Conservation (phyloP, 352 stramenopile genomes). For the Phytophthora cryptogea region DNA sequence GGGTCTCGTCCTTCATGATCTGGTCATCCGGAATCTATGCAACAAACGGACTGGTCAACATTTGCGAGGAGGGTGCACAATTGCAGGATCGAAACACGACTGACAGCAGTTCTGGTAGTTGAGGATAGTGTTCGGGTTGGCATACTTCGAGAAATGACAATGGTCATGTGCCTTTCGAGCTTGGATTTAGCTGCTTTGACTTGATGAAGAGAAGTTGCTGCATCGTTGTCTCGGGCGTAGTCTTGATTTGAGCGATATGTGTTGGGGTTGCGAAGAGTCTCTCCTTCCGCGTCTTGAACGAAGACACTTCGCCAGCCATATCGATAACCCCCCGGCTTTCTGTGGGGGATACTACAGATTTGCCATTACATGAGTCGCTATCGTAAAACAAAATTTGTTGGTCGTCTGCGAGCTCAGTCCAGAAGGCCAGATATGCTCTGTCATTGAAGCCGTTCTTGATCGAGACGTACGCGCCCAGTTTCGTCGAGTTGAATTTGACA, state of each 20-base stretch:
- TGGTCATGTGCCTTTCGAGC: neutral
- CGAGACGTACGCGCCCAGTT: constrained; percentile 1
- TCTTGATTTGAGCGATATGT: neutral
- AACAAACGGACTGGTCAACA: constrained; percentile 20
- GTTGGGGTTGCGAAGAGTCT: neutral
- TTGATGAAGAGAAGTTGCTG: neutral
- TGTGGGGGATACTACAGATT: neutral
- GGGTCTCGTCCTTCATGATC: constrained; percentile 25
- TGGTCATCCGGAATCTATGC: constrained; percentile 18
- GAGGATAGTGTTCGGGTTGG: neutral
- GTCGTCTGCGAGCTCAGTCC: neutral
- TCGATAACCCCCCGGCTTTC: neutral
- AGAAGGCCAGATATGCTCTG: neutral
- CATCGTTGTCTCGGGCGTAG: neutral
- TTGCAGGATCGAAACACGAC: neutral
- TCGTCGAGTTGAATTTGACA: constrained; percentile 10
- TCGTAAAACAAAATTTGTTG: neutral
- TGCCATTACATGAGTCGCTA: neutral
- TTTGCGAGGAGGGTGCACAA: constrained; percentile 16
- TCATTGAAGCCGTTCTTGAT: constrained; percentile 2
- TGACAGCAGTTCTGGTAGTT: no score
- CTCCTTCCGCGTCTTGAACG: neutral
- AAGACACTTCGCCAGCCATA: constrained; percentile 2
- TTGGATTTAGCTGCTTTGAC: neutral
- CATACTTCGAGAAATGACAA: neutral